Evolutionary conservation across 1,139 yeast species (phyloP), one percentile per base, ranked within the genome.

Genomic region (Hanseniaspora gamundiae): DNA sequence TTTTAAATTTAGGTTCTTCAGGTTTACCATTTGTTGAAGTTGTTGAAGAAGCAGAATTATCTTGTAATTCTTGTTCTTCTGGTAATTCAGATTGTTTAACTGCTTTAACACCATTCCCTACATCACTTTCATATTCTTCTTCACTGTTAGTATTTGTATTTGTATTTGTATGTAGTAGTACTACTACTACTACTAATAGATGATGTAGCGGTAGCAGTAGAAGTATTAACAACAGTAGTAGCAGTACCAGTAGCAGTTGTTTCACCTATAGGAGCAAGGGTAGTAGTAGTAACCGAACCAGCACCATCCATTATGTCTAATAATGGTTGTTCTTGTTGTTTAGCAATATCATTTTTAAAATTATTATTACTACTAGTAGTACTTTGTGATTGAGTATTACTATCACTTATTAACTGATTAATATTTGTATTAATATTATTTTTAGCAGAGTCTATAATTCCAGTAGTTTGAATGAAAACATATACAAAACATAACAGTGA

Each of bases 401-500:
- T 44, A 10, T 42, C 48, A 36, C 45, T 24, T 24, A 24, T 7
- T 9, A 24, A 9, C 9, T 6, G 6, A 7, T 24, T 6, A 24
- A 24, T 24, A 24, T 9, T 20, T 40, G 38, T 21, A 31, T 43
- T 9, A 27, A 27, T 13, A 22, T 36, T 22, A 10, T 13, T 19
- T 14, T 17, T 14, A 22, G 19, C 28, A 9, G 20, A 7, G 11
- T 26, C 52, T 3, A 46, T 40, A 11, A 52, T 52, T 1, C 60
- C 47, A 7, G 53, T 41, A 21, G 51, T 48, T 41, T 59, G 57
- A 20, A 69, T 53, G 38, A 65, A 44, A 4, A 57, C 46, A 9
- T 63, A 64, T 21, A 67, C 49, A n/a, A 56, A 35, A 13, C 49
- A 27, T 36, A 69, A 53, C 21, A 66, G 52, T 10, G 59, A n/a